phyloP scores from a whole-genome alignment of 768 basidiomycete genomes.

The Phallus indusiatus region DNA sequence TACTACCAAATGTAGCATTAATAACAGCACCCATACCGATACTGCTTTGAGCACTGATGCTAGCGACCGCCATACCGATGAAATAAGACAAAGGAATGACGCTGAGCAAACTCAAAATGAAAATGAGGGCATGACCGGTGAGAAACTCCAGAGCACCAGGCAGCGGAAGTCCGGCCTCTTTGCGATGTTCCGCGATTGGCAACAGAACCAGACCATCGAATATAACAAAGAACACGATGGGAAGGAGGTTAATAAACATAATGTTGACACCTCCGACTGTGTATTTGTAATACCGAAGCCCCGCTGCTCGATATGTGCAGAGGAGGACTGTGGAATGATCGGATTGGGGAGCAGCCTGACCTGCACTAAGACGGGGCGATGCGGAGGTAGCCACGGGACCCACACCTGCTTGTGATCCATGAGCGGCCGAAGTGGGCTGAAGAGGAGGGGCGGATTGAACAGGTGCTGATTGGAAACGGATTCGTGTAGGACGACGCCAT shows the following conservation, averaged over 20 bases:
- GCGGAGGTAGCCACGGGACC: conserved; percentile 50
- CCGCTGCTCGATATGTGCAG: conserved; percentile 89
- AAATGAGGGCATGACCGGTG: conserved; percentile 69
- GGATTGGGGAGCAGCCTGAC: conserved; percentile 73
- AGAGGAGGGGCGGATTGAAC: conserved; percentile 49
- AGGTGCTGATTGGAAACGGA: conserved; percentile 91
- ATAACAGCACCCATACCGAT: conserved; percentile 99
- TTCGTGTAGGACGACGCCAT: conserved; percentile 64
- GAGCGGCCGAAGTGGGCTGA: conserved; percentile 9
- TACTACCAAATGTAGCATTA: conserved; percentile 97
- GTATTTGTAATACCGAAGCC: conserved; percentile 95
- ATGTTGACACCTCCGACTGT: conserved; percentile 98
- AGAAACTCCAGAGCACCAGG: conserved; percentile 60
- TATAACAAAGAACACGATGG: conserved; percentile 92
- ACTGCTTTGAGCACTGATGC: conserved; percentile 95
- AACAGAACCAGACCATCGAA: conserved; percentile 83
- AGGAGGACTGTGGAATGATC: conserved; percentile 79
- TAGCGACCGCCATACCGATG: conserved; percentile 99
- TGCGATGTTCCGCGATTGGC: conserved; percentile 53
- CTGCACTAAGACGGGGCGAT: conserved; percentile 67
- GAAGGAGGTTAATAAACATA: conserved; percentile 89
- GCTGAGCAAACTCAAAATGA: conserved; percentile 73
- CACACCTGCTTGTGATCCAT: conserved; percentile 14
- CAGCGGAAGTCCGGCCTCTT: conserved; percentile 44
- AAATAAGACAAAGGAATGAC: conserved; percentile 98